Conservation (phyloP, 2,329 filamentous ascomycete genomes). For the Colletotrichum graminicola region DNA sequence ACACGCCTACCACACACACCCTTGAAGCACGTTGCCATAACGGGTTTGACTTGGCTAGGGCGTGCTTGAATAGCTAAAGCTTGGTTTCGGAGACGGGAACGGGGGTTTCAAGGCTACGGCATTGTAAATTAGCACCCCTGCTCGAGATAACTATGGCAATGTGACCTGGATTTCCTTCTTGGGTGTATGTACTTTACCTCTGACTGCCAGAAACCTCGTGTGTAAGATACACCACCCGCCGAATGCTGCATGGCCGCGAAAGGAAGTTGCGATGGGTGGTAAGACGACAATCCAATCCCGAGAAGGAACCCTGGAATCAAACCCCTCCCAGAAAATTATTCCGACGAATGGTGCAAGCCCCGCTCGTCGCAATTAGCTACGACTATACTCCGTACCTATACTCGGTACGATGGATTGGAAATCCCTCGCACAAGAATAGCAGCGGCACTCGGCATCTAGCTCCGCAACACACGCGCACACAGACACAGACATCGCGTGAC, state of each 20-base stretch:
- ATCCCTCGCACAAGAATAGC: conserved; percentile 20
- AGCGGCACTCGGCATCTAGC: conserved; percentile 6
- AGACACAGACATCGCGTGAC: background rate
- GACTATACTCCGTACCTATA: no score
- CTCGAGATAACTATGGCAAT: background rate
- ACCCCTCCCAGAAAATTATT: background rate
- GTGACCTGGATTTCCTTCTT: background rate
- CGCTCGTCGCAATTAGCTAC: conserved; percentile 4
- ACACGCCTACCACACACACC: conserved; percentile 2
- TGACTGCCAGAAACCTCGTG: background rate
- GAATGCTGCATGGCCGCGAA: conserved; percentile 6
- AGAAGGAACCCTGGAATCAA: background rate
- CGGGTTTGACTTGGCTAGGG: background rate
- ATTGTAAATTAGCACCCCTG: background rate
- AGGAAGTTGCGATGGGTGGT: background rate
- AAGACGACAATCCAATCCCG: no score
- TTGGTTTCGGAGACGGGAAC: background rate
- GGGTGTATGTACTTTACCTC: background rate
- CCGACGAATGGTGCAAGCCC: conserved; percentile 5
- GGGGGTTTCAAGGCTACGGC: background rate
- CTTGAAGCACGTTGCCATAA: background rate
- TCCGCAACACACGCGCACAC: conserved; percentile 1
- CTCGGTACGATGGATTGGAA: conserved; percentile 3
- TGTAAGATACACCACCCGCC: background rate
- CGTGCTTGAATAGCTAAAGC: background rate